These are phyloP conservation scores for Plasmopara viticola DNA, from an alignment of 352 stramenopile genomes.

Conservation along the genomic window DNA sequence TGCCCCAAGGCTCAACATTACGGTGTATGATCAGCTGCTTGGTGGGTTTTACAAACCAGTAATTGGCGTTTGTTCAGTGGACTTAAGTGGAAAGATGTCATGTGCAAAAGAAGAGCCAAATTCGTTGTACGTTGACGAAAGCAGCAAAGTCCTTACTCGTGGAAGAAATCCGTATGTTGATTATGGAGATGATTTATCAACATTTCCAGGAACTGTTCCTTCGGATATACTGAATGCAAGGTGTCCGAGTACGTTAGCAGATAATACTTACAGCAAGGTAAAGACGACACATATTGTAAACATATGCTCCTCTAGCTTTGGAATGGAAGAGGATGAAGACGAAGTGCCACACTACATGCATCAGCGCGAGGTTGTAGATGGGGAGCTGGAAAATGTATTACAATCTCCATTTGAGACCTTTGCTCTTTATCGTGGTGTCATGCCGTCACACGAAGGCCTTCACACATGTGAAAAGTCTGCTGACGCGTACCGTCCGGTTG, in stretches of 20 bases:
- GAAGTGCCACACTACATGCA: constrained; percentile 65
- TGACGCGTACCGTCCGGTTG: constrained; percentile 50
- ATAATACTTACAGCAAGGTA: constrained; percentile 8
- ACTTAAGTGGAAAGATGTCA: constrained; percentile 69
- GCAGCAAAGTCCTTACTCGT: constrained; percentile 16
- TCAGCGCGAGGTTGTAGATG: constrained; percentile 43
- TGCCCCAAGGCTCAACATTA: constrained; percentile 77
- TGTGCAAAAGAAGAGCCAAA: constrained; percentile 61
- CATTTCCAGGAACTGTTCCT: constrained; percentile 44
- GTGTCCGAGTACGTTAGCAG: neutral
- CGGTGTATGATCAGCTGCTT: constrained; percentile 77
- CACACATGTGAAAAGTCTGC: constrained; percentile 20
- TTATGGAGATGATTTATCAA: constrained; percentile 45
- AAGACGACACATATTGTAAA: constrained; percentile 6
- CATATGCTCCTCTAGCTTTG: constrained; percentile 30
- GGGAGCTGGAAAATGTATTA: constrained; percentile 61
- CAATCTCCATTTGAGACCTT: constrained; percentile 81
- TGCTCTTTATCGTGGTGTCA: constrained; percentile 52
- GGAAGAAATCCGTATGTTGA: constrained; percentile 65
- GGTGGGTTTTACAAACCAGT: constrained; percentile 81
- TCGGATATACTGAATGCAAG: constrained; percentile 9
- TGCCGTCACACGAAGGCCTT: constrained; percentile 31
- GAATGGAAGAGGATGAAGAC: constrained; percentile 44
- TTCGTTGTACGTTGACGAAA: constrained; percentile 44
- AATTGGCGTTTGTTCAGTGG: constrained; percentile 66